phyloP scores from a whole-genome alignment of 2,329 filamentous ascomycete species.

The Fusarium miscanthi region DNA sequence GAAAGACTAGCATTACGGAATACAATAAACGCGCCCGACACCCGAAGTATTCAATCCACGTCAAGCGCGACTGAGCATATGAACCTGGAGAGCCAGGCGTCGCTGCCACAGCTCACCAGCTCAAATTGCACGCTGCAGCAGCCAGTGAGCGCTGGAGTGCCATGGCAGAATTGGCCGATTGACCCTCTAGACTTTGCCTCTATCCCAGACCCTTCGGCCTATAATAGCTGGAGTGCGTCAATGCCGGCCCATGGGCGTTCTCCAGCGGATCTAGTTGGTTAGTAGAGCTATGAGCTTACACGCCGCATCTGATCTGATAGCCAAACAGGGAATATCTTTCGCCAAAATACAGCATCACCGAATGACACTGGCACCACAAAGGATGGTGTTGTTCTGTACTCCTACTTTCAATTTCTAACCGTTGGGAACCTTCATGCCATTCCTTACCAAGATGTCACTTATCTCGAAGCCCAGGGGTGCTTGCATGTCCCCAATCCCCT shows the following conservation, averaged over 20 bases:
- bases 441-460: not conserved
- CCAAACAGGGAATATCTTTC: not conserved
- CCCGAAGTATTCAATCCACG: not conserved
- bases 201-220: not conserved
- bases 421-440: not conserved
- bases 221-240: not conserved
- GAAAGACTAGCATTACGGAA: not conserved
- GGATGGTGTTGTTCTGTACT: not conserved
- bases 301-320: too few relatives aligned
- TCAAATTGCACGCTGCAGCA: not conserved
- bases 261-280: not conserved
- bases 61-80: not conserved
- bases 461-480: not conserved
- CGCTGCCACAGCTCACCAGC: not conserved
- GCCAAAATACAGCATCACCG: not conserved
- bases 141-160: not conserved
- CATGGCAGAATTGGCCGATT: not conserved
- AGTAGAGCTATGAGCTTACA: not conserved
- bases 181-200: not conserved
- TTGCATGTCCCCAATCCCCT: not conserved
- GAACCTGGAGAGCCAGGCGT: rapidly evolving
- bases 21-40: not conserved
- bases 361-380: not conserved
- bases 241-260: too few relatives aligned
- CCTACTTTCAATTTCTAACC: not conserved